Evolutionary conservation across 495 filamentous ascomycete genomes (phyloP).

Genomic region (Aspergillus avenaceus): DNA sequence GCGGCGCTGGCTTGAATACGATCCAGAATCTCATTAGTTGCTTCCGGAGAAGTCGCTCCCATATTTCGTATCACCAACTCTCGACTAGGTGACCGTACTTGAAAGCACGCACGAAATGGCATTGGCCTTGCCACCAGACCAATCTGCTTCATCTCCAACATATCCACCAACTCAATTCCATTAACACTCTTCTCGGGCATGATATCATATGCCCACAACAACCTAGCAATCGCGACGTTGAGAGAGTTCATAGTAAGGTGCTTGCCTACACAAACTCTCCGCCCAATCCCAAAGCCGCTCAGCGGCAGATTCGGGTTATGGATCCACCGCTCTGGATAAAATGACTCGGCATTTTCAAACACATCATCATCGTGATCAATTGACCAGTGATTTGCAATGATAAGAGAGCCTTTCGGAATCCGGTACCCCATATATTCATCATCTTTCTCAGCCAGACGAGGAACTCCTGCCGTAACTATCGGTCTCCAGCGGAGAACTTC

Average conservation of each 20-base stretch:
- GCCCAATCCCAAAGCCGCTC: constrained; percentile 17
- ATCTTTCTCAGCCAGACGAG: constrained; percentile 47
- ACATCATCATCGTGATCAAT: constrained; percentile 33
- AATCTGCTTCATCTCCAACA: too few relatives aligned
- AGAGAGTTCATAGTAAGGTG: constrained; percentile 50
- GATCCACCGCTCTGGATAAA: constrained; percentile 46
- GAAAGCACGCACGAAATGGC: too few relatives aligned
- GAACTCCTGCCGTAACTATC: constrained; percentile 34
- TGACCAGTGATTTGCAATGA: constrained; percentile 41
- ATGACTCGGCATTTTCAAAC: constrained; percentile 32
- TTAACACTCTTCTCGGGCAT: too few relatives aligned
- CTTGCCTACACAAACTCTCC: constrained; percentile 35
- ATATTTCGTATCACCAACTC: too few relatives aligned
- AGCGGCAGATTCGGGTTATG: neutral
- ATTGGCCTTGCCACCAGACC: too few relatives aligned
- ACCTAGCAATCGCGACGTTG: too few relatives aligned
- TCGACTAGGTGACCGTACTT: too few relatives aligned
- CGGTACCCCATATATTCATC: constrained; percentile 49
- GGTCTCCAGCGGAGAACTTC: constrained; percentile 37
- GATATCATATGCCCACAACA: too few relatives aligned
- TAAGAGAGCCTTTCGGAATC: constrained; percentile 43
- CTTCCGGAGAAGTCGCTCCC: too few relatives aligned
- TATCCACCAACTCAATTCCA: too few relatives aligned
- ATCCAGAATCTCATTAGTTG: too few relatives aligned
- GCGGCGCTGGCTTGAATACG: too few relatives aligned